Evolutionary conservation across 2,329 filamentous ascomycete genomes (phyloP), one percentile per base, ranked within the genome.

Genomic region (Aspergillus tubingensis): DNA sequence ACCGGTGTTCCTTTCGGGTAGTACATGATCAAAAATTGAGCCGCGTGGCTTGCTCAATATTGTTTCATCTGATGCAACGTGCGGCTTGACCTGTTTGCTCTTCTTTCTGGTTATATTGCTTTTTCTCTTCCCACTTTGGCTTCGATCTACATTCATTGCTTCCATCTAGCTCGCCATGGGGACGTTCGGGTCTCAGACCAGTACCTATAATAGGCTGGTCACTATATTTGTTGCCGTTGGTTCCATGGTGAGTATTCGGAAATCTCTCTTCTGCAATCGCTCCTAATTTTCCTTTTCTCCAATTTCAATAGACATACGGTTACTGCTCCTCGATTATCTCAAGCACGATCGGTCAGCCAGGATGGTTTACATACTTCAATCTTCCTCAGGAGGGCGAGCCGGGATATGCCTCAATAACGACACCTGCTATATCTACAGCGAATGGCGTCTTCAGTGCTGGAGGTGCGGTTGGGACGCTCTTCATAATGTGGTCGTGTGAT

Each of bases 311-410:
- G 80, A 83, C 82, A 2, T 83, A 83, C 62, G 81, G 82, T 21
- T 83, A 83, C 63, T 79, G 77, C 55, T 75, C 81, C 8, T 82
- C 81, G 1, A 78, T 83, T 39, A 83, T 84, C 39, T 74, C 77
- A 41, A 81, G 79, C 58, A 84, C 81, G 15, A 83, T 84, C 55
- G 82, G 82, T 8, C 81, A 84, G 57, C 80, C 81, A 3, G 81
- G 81, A 62, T 84, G 81, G 80, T 84, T 82, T 65, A 61, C 68
- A 17, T 83, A 78, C 69, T 83, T 84, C 65, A 65, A 80, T 47
- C 75, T 84, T 8, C 81, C 81, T 0, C 62, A 61, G 10, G 68
- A 77, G 32, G 79, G 77, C 11, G 74, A 81, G 57, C 70, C 72
- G 0, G 81, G 80, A 53, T 83, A 83, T 62, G 75, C 68, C n/a